Percentiles rank a stretch among this genome's conserved stretches.
Conservation (phyloP, 345 rosid genomes). For the Populus simonii region DNA sequence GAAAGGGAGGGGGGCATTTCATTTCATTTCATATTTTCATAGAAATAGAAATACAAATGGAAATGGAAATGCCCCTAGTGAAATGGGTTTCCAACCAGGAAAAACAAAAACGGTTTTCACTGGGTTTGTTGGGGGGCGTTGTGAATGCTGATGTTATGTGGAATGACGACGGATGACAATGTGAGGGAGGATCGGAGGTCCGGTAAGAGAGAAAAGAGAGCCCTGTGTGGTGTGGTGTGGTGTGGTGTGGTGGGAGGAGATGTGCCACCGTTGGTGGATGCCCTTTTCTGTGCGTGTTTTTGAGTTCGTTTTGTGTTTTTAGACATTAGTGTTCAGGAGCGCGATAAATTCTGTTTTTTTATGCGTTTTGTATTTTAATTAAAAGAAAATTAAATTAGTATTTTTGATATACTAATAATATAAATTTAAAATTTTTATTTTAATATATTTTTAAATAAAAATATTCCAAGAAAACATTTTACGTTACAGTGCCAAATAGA, state of each 20-base stretch:
- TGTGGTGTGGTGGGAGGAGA: not conserved
- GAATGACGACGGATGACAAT: not conserved
- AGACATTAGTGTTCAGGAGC: too few species aligned
- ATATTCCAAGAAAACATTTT: too few species aligned
- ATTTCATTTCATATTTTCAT: not conserved
- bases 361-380: too few species aligned
- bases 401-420: too few species aligned
- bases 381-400: too few species aligned
- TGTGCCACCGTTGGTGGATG: not conserved
- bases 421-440: too few species aligned
- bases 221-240: constrained; percentile 1
- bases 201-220: constrained; percentile 23
- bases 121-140: not conserved
- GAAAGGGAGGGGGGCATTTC: not conserved
- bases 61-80: constrained; percentile 6
- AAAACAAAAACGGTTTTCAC: not conserved
- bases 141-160: not conserved
- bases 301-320: not conserved
- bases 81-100: not conserved
- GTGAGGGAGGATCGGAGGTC: constrained; percentile 29
- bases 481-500: too few species aligned
- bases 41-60: not conserved
- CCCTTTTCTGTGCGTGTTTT: not conserved
- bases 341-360: too few species aligned
- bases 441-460: too few species aligned